Conservation (phyloP, 1,284 basidiomycete species). For the Porogramme epimiltina region DNA sequence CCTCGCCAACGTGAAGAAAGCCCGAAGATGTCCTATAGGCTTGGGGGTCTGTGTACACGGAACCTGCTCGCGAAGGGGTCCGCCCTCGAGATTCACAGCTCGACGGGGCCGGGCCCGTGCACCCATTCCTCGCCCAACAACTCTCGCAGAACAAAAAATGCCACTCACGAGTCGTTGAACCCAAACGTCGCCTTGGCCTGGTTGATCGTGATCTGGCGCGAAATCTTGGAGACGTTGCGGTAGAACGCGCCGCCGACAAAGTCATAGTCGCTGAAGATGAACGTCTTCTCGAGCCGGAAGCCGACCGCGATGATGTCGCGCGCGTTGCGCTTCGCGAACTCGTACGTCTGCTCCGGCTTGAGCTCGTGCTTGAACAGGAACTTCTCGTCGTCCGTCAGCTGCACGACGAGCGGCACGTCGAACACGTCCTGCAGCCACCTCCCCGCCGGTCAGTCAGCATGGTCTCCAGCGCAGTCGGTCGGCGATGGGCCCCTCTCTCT, state of each 20-base stretch:
- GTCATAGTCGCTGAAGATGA: conserved; percentile 94
- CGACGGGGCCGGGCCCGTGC: too few relatives aligned
- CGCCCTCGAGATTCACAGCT: too few relatives aligned
- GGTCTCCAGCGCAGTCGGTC: background rate
- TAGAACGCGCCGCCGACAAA: conserved; percentile 94
- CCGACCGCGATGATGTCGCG: conserved; percentile 97
- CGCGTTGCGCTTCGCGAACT: conserved; percentile 87
- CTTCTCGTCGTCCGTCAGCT: conserved; percentile 99
- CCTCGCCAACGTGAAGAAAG: too few relatives aligned
- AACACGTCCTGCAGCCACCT: conserved; percentile 98
- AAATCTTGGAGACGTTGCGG: conserved; percentile 91
- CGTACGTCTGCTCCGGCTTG: conserved; percentile 87
- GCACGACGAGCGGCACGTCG: conserved; percentile 91
- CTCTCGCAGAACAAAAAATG: too few relatives aligned
- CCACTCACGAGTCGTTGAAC: conserved; percentile 91
- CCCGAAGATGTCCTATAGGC: too few relatives aligned
- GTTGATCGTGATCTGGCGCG: conserved; percentile 90
- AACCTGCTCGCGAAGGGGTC: too few relatives aligned
- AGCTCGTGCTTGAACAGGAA: conserved; percentile 97
- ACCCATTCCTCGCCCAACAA: too few relatives aligned
- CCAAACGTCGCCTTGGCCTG: conserved; percentile 97
- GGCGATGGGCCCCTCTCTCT: background rate
- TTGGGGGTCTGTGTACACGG: too few relatives aligned
- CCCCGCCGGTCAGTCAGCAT: background rate
- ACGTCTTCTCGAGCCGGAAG: conserved; percentile 91